Conservation (phyloP, 257 asterid genomes). For the Voacanga thouarsii region DNA sequence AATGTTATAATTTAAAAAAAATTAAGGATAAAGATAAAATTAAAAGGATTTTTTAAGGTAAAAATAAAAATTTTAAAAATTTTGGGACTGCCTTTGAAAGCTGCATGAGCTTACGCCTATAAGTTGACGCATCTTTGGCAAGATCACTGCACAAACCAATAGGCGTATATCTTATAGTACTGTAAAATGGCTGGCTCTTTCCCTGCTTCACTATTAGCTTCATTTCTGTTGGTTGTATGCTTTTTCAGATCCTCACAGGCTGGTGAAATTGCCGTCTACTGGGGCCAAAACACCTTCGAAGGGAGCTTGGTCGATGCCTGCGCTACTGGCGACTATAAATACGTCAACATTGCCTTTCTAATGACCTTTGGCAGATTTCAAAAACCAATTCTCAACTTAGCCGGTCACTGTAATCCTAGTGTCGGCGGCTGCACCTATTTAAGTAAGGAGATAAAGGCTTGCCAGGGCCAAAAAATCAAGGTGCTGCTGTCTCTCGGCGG, state of each 20-base stretch:
- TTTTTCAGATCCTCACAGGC: constrained; percentile 10
- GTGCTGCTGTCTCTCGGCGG: constrained; percentile 34
- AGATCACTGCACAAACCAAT: background rate
- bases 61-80: too few species aligned
- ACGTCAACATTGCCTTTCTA: constrained; percentile 47
- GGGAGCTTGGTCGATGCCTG: constrained; percentile 48
- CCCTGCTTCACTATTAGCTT: background rate
- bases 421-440: constrained; percentile 17
- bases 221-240: constrained; percentile 22
- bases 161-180: background rate
- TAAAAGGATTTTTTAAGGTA: too few species aligned
- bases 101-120: constrained; percentile 4
- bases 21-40: too few species aligned
- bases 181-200: constrained; percentile 3
- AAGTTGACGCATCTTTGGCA: background rate
- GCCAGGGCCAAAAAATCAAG: constrained; percentile 25
- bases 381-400: constrained; percentile 53
- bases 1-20: too few species aligned
- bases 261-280: constrained; percentile 49
- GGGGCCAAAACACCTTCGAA: constrained; percentile 63
- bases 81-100: background rate
- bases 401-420: constrained; percentile 47
- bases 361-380: constrained; percentile 44
- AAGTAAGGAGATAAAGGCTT: constrained; percentile 19
- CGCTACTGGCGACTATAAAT: constrained; percentile 38